Evolutionary conservation across 2,329 filamentous ascomycete species (phyloP).

Genomic region (Aspergillus glaucus): DNA sequence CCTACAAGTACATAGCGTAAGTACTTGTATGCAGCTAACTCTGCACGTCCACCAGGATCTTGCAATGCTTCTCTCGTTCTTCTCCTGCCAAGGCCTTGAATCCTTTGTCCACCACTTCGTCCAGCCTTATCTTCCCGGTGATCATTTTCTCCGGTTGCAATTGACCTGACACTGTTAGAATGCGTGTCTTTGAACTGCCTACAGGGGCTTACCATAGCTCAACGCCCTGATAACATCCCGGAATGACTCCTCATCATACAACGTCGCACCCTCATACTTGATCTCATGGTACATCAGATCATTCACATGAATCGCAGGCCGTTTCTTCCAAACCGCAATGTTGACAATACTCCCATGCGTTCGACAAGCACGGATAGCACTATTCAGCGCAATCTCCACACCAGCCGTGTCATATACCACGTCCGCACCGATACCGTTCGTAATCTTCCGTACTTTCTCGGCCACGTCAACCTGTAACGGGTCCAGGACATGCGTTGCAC

Average conservation of each 20-base stretch:
- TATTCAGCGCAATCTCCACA: conserved; percentile 45
- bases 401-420: conserved; percentile 59
- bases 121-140: conserved; percentile 52
- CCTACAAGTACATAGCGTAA: not conserved
- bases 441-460: conserved; percentile 41
- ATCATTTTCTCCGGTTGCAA: conserved; percentile 55
- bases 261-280: conserved; percentile 43
- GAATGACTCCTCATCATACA: conserved; percentile 51
- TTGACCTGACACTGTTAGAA: conserved; percentile 33
- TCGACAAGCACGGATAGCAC: conserved; percentile 45
- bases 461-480: conserved; percentile 45
- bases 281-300: conserved; percentile 50
- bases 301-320: conserved; percentile 49
- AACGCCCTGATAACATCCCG: conserved; percentile 52
- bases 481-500: conserved; percentile 51
- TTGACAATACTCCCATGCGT: conserved; percentile 56
- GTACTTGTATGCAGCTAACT: not conserved
- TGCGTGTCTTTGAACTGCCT: conserved; percentile 1
- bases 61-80: conserved; percentile 58
- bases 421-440: conserved; percentile 45
- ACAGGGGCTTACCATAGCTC: conserved; percentile 10
- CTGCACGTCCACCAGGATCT: conserved; percentile 43
- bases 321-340: conserved; percentile 59
- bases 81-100: conserved; percentile 50
- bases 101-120: conserved; percentile 52